A percentile compares a stretch with the other conserved stretches of the same genome.
phyloP scores from a whole-genome alignment of 2,329 filamentous ascomycete genomes.

The Epichloe coenophiala region DNA sequence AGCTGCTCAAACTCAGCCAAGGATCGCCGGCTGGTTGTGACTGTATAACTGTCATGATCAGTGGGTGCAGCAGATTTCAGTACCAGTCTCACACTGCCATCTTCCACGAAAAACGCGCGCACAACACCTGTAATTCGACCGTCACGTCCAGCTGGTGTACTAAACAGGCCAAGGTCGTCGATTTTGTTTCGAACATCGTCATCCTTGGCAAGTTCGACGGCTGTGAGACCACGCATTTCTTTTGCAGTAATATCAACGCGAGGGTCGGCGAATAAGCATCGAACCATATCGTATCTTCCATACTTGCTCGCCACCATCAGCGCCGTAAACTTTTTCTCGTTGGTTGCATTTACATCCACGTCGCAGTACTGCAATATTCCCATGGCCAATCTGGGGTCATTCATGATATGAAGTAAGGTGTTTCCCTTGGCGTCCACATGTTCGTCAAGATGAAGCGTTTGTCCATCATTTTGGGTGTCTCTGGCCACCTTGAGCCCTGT shows the following conservation, averaged over 20 bases:
- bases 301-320: constrained; percentile 99
- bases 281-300: constrained; percentile 83
- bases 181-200: constrained; percentile 95
- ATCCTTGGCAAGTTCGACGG: constrained; percentile 92
- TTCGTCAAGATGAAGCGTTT: constrained; percentile 78
- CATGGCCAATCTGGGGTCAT: constrained; percentile 63
- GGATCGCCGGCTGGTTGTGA: constrained; percentile 85
- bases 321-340: constrained; percentile 88
- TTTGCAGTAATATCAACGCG: constrained; percentile 74
- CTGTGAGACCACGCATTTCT: constrained; percentile 79
- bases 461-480: constrained; percentile 59
- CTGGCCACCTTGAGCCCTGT: constrained; percentile 65
- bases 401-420: constrained; percentile 88
- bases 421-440: constrained; percentile 91
- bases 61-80: constrained; percentile 86
- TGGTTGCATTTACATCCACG: constrained; percentile 88
- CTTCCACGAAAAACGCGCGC: constrained; percentile 91
- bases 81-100: constrained; percentile 83
- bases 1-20: constrained; percentile 85
- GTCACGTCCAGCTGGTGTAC: constrained; percentile 56
- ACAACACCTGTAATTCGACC: constrained; percentile 85
- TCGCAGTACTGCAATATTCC: constrained; percentile 74
- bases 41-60: constrained; percentile 70
- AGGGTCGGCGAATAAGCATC: constrained; percentile 74
- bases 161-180: constrained; percentile 81